These are phyloP conservation scores for Psilocybe subaeruginosa DNA, from an alignment of 768 basidiomycete species.

Conservation along the genomic window DNA sequence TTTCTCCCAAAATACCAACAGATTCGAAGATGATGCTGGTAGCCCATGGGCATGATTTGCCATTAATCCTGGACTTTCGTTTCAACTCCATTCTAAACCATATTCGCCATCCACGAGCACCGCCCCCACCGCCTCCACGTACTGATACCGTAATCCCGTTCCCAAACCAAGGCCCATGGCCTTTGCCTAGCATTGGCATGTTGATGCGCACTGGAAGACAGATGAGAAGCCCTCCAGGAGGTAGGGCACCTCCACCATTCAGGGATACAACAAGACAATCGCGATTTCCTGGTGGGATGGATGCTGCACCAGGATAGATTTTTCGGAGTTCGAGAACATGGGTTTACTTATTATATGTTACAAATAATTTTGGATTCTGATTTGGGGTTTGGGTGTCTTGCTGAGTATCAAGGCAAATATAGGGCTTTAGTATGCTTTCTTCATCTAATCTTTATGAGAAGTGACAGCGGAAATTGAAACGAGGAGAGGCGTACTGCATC, in stretches of 20 bases:
- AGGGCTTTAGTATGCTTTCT: background rate
- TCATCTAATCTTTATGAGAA: constrained; percentile 20
- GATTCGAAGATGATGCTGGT: background rate
- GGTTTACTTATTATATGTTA: too few relatives aligned
- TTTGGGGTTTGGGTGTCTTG: too few relatives aligned
- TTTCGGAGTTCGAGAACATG: background rate
- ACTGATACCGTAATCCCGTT: constrained; percentile 49
- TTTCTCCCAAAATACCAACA: constrained; percentile 2
- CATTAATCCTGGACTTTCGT: constrained; percentile 68
- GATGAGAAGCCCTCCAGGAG: constrained; percentile 34
- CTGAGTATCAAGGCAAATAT: too few relatives aligned
- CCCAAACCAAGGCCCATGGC: constrained; percentile 62
- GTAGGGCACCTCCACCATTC: constrained; percentile 23
- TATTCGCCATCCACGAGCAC: constrained; percentile 53
- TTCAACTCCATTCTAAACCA: constrained; percentile 55
- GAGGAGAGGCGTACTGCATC: constrained; percentile 59
- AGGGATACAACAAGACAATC: constrained; percentile 19
- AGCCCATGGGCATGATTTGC: constrained; percentile 25
- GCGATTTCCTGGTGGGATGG: constrained; percentile 33
- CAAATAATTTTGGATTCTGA: background rate
- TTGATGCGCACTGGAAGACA: constrained; percentile 53
- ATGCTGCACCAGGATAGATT: constrained; percentile 27
- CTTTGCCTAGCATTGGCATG: constrained; percentile 53
- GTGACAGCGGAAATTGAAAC: background rate
- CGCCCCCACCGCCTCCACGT: constrained; percentile 27